phyloP scores from a whole-genome alignment of 495 filamentous ascomycete species.

The Daldinia vernicosa region DNA sequence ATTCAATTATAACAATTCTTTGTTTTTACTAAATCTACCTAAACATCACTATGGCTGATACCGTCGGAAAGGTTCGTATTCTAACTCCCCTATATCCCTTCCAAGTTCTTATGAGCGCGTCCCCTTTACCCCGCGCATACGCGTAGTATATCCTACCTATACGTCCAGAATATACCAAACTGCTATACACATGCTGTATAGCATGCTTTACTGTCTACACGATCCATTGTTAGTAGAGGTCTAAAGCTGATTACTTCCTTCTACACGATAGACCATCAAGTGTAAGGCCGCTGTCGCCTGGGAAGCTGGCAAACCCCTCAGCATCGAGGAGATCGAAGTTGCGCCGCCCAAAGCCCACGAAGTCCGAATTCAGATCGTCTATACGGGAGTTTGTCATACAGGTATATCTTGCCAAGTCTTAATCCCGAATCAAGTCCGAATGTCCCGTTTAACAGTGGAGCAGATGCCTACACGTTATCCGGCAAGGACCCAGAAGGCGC shows the following conservation, averaged over 20 bases:
- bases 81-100: neutral
- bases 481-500: slow-evolving; percentile 98
- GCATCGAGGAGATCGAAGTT: slow-evolving; percentile 91
- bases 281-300: slow-evolving; percentile 94
- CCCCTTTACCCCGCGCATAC: slow-evolving; percentile 42
- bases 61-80: slow-evolving; percentile 58
- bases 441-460: slow-evolving; percentile 29
- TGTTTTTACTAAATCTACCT: slow-evolving; percentile 4
- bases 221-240: neutral
- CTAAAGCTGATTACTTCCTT: slow-evolving; percentile 22
- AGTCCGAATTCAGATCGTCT: slow-evolving; percentile 94
- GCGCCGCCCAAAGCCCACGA: slow-evolving; percentile 91
- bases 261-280: slow-evolving; percentile 56
- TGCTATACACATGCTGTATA: neutral
- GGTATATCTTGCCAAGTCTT: slow-evolving; percentile 62
- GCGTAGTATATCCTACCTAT: slow-evolving; percentile 12
- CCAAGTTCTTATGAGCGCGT: slow-evolving; percentile 3
- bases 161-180: neutral
- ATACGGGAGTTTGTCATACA: slow-evolving; percentile 98
- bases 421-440: slow-evolving; percentile 41
- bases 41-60: slow-evolving; percentile 54
- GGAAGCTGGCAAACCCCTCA: slow-evolving; percentile 90
- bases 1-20: slow-evolving; percentile 8
- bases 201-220: slow-evolving; percentile 1
- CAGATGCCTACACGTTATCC: slow-evolving; percentile 97